These are phyloP conservation scores for Escovopsis sp. DNA, from an alignment of 2,329 filamentous ascomycete species.

Conservation along the genomic window DNA sequence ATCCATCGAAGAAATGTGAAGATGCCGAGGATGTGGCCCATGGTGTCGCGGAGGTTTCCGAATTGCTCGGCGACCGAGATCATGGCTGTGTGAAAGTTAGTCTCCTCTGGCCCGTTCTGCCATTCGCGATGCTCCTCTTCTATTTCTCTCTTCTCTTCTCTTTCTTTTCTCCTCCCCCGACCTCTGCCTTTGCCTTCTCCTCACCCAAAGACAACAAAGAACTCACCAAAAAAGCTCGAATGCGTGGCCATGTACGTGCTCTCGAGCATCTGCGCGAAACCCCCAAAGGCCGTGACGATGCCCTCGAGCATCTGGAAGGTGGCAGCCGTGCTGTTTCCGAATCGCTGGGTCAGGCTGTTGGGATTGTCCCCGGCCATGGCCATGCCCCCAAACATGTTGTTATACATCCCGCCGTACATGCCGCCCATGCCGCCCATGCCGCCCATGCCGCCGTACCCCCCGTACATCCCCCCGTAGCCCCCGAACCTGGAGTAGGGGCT, in stretches of 20 bases:
- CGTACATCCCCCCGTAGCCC: conserved; percentile 21
- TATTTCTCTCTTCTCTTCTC: no score
- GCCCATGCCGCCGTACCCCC: conserved; percentile 23
- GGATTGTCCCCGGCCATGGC: conserved; percentile 57
- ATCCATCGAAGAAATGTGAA: conserved; percentile 95
- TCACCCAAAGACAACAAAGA: background rate
- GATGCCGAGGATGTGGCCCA: conserved; percentile 87
- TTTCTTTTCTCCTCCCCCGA: no score
- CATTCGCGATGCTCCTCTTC: no score
- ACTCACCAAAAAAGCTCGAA: conserved; percentile 89
- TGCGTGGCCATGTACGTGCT: conserved; percentile 99
- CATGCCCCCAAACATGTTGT: conserved; percentile 18
- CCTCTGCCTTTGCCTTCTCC: no score
- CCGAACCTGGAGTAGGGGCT: conserved; percentile 34
- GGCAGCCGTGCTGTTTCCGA: conserved; percentile 86
- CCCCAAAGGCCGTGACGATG: conserved; percentile 89
- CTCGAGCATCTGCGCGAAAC: conserved; percentile 97
- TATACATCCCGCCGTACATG: conserved; percentile 25
- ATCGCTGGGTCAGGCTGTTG: conserved; percentile 87
- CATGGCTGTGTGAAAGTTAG: conserved; percentile 51
- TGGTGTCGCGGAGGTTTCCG: conserved; percentile 78
- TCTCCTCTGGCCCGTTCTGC: background rate
- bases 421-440: conserved; percentile 28
- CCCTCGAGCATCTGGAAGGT: conserved; percentile 98
- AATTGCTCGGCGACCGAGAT: conserved; percentile 97